phyloP scores from a whole-genome alignment of 1,139 yeast genomes.

The Saccharomycopsis crataegensis region DNA sequence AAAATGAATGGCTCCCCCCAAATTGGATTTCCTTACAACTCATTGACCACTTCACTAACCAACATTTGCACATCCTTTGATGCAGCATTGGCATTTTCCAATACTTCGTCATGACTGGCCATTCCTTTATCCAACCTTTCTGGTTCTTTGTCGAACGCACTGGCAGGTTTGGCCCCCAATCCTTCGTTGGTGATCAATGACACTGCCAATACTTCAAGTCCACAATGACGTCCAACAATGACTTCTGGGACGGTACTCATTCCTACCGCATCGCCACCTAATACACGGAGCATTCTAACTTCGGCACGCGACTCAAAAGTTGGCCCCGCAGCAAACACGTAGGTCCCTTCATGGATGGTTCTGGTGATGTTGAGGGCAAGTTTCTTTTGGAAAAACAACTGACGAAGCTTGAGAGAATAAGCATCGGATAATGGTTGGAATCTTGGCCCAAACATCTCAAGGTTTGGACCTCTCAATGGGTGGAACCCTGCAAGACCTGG shows the following conservation, averaged over 20 bases:
- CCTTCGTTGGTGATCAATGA: conserved; percentile 83
- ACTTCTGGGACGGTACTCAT: conserved; percentile 98
- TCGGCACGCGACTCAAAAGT: conserved; percentile 93
- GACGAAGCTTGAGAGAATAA: conserved; percentile 67
- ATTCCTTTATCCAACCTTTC: conserved; percentile 59
- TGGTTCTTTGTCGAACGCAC: conserved; percentile 54
- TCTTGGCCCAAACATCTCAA: conserved; percentile 74
- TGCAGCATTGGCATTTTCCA: conserved; percentile 75
- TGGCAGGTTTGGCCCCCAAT: conserved; percentile 67
- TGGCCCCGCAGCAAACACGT: conserved; percentile 85
- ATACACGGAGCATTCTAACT: conserved; percentile 57
- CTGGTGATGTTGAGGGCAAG: conserved; percentile 47
- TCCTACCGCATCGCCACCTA: conserved; percentile 95
- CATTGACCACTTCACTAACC: conserved; percentile 52
- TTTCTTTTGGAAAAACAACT: conserved; percentile 47
- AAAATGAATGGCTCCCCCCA: too few relatives aligned
- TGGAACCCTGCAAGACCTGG: conserved; percentile 89
- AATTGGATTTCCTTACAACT: background rate
- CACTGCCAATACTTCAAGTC: conserved; percentile 72
- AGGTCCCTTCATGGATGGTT: conserved; percentile 76
- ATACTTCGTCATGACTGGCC: conserved; percentile 86
- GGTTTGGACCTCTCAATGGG: conserved; percentile 83
- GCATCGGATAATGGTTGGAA: conserved; percentile 88
- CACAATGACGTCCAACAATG: conserved; percentile 83
- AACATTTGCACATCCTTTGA: conserved; percentile 71